Evolutionary conservation across 2,329 filamentous ascomycete species (phyloP), one percentile per base, ranked within the genome.

Genomic region (Dryadomyces quercus-mongolicae): DNA sequence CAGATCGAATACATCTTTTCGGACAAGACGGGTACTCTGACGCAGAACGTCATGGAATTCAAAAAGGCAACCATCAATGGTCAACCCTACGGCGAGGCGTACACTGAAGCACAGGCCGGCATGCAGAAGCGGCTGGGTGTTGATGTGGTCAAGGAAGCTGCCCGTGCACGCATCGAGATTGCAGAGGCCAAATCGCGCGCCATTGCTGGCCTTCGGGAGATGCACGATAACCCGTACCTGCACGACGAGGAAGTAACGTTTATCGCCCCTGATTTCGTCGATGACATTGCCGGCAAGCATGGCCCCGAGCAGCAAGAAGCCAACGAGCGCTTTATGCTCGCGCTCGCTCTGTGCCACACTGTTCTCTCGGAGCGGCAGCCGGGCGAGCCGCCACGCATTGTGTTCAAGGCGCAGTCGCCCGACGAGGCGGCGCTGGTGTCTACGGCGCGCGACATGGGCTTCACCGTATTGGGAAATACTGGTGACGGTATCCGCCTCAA

Each of bases 11-110:
- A 97, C 73, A 95, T 98, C 61, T 98, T 98, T 49, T 62, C 61
- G 21, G 61, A 62, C 58, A 62, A 62, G 57, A 62, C 61, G 1
- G 61, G 61, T 48, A 62, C 61, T 1, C 53, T 62, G 47, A 62
- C 61, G 1, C 61, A 62, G 54, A 62, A 62, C 51, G 60, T 62
- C 22, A 62, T 95, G 93, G 94, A 98, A 68, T 98, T 97, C 80
- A 98, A 97, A 70, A 98, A 98, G 70, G 90, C 86, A 54, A 95
- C 91, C 0, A 85, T 98, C 69, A 97, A 97, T 63, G 92, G 92
- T n/a, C 81, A 93, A 57, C 84, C 91, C 0, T 98, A 98, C 61
- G 93, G 94, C 58, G 93, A 98, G 71, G 93, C 93, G 0, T 98
- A 96, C 64, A 98, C 94, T 0, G 93, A 98, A 69, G 93, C 93